phyloP scores from a whole-genome alignment of 257 asterid genomes.

The Solanum appendiculatum region DNA sequence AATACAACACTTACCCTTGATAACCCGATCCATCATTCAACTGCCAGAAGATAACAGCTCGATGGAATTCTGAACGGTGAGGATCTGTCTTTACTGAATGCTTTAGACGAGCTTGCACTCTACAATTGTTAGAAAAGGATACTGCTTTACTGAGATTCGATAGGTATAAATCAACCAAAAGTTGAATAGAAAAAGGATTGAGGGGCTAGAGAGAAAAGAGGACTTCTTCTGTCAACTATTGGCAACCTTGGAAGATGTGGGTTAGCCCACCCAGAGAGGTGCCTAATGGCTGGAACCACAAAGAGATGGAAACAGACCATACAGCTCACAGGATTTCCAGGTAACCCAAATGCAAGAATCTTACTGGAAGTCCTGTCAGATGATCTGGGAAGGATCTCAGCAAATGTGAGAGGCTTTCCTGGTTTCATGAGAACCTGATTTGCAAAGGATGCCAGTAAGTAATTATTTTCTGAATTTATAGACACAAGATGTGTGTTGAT shows the following conservation, averaged over 20 bases:
- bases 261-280: conserved; percentile 79
- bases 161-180: neutral
- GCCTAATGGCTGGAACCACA: conserved; percentile 82
- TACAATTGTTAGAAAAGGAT: conserved; percentile 3
- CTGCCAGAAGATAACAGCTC: conserved; percentile 74
- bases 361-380: conserved; percentile 26
- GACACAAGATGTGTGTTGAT: neutral
- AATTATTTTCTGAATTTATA: neutral
- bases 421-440: conserved; percentile 86
- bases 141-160: neutral
- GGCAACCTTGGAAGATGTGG: conserved; percentile 82
- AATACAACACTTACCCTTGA: conserved; percentile 46
- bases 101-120: conserved; percentile 88
- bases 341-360: conserved; percentile 93
- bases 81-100: conserved; percentile 71
- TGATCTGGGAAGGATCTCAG: conserved; percentile 51
- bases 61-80: conserved; percentile 70
- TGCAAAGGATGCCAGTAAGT: neutral
- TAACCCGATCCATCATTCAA: conserved; percentile 31
- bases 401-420: conserved; percentile 92
- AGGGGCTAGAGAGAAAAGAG: neutral
- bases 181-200: neutral
- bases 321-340: conserved; percentile 99
- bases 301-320: conserved; percentile 88
- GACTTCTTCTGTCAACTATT: conserved; percentile 5